phyloP scores from a whole-genome alignment of 768 basidiomycete species.

The Hebeloma cylindrosporum region DNA sequence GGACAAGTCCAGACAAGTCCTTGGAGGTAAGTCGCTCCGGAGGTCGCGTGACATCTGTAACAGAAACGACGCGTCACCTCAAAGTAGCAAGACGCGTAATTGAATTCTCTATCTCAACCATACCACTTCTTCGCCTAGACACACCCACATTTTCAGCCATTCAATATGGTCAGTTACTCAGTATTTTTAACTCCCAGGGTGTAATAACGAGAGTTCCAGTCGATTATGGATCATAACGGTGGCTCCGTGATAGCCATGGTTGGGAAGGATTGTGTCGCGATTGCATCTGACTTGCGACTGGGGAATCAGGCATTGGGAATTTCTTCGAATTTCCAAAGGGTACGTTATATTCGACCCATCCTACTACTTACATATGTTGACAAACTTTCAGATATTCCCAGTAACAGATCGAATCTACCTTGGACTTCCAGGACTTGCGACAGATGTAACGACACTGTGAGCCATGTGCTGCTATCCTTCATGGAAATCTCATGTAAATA shows the following conservation, averaged over 20 bases:
- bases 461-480: constrained; percentile 22
- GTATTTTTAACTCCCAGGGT: not conserved
- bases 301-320: constrained; percentile 87
- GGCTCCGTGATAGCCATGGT: constrained; percentile 99
- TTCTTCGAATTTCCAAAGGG: constrained; percentile 94
- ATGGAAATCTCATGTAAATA: constrained; percentile 9
- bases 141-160: constrained; percentile 15
- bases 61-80: constrained; percentile 44
- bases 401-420: constrained; percentile 90
- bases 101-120: constrained; percentile 10
- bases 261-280: constrained; percentile 98
- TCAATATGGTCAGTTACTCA: constrained; percentile 40
- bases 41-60: constrained; percentile 29
- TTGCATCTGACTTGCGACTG: constrained; percentile 91
- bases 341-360: constrained; percentile 28
- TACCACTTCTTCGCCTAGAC: constrained; percentile 8
- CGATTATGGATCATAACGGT: constrained; percentile 92
- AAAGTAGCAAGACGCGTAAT: constrained; percentile 34
- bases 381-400: constrained; percentile 74
- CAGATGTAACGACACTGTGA: constrained; percentile 91
- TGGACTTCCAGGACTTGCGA: constrained; percentile 89
- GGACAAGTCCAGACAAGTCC: too few relatives aligned
- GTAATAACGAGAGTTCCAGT: constrained; percentile 45
- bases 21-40: too few relatives aligned
- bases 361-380: constrained; percentile 15